These are phyloP conservation scores for Comarum palustre DNA, from an alignment of 306 rosid species.

Conservation along the genomic window DNA sequence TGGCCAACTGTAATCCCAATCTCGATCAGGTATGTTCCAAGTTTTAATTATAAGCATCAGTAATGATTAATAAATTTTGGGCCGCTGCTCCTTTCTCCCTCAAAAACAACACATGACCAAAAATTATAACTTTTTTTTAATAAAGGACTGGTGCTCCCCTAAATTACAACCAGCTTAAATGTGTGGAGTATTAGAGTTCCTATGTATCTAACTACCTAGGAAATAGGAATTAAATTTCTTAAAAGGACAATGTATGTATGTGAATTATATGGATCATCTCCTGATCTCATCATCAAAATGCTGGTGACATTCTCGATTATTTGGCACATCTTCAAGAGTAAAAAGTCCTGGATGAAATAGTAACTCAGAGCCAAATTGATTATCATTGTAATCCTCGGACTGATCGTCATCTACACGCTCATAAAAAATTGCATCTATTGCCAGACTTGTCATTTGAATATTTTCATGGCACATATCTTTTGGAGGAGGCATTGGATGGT, in stretches of 20 bases:
- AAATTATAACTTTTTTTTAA: too few species aligned
- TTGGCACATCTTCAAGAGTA: constrained; percentile 30
- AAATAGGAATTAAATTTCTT: background rate
- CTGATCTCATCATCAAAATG: constrained; percentile 4
- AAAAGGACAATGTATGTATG: background rate
- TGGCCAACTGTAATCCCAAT: too few species aligned
- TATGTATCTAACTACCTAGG: background rate
- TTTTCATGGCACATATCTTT: constrained; percentile 19
- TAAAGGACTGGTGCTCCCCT: background rate
- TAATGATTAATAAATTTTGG: too few species aligned
- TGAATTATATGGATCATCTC: background rate
- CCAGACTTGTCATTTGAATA: background rate
- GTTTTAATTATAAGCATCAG: too few species aligned
- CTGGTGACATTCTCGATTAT: constrained; percentile 9
- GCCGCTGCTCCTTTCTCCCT: too few species aligned
- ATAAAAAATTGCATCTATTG: constrained; percentile 10
- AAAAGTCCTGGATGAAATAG: constrained; percentile 17
- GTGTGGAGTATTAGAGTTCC: background rate
- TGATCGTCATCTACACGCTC: background rate
- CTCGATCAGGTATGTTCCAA: too few species aligned
- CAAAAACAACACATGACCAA: too few species aligned
- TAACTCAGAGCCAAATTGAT: constrained; percentile 16
- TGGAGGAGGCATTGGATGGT: constrained; percentile 7
- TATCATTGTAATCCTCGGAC: background rate
- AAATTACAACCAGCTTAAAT: background rate